Evolutionary conservation across 768 basidiomycete species (phyloP), one percentile per base, ranked within the genome.

Genomic region (Suillus brevipes): DNA sequence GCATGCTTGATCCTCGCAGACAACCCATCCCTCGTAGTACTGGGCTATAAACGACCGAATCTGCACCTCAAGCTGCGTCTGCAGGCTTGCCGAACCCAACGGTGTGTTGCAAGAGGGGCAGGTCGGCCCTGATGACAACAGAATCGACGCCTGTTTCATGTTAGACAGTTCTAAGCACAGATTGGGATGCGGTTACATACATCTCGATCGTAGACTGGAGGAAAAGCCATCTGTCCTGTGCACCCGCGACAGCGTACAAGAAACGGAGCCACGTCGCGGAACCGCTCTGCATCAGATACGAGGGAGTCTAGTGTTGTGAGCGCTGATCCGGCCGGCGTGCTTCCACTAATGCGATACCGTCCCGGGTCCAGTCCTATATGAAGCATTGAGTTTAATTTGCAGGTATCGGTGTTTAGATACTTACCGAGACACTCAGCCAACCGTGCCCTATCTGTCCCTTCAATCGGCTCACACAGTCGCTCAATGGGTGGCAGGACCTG

Each of bases 401-500:
- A 67, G 62, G 65, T 45, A 31, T 61, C 16, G 18, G 37, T 6
- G 8, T 9, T 25, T 45, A 36, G 65, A 67, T 38, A 75, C 84
- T 61, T 73, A 94, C 95, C 97, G 7, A 99, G 86, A 74, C 95
- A 98, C 79, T 99, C 97, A 0, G 97, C 97, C 25, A 99, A 80
- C 42, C 96, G 85, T 8, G 95, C 82, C 34, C 93, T 86, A 70
- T 99, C 97, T 0, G 96, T 98, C 8, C 96, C 97, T 70, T 97
- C 94, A 53, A 99, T 99, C 2, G 93, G 90, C 50, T 97, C 97
- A 74, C 97, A 99, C 58, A 99, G 78, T 68, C 97, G 89, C 72
- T 97, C 93, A 64, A 99, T 89, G 0, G 97, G 96, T 4, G 97
- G 97, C 4, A 99, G 80, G 38, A 99, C 87, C 78, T 99, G 97